Evolutionary conservation across 2,329 filamentous ascomycete species (phyloP).

Genomic region (Talaromyces albobiverticillius): DNA sequence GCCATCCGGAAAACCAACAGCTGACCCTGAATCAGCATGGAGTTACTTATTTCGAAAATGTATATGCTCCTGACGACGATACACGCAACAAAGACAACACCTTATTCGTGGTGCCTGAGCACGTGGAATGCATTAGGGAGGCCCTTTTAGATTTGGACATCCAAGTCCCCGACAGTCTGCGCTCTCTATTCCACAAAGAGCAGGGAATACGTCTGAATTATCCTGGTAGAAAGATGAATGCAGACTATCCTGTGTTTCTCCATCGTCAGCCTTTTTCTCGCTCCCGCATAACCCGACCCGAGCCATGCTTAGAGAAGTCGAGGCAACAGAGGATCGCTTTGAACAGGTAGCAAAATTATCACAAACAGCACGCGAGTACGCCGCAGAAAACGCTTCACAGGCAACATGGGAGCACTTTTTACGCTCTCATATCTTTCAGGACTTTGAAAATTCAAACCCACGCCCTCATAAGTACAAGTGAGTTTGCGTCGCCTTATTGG

Average conservation of each 20-base stretch:
- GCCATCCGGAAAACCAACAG: not conserved
- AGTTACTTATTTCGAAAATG: not conserved
- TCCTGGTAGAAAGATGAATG: not conserved
- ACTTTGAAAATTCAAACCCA: not conserved
- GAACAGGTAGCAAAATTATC: not conserved
- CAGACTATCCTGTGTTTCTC: too few species aligned
- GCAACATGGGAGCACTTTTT: not conserved
- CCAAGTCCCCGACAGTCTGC: not conserved
- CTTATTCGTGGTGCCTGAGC: not conserved
- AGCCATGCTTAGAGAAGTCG: not conserved
- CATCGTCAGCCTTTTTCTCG: not conserved
- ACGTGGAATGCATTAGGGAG: not conserved
- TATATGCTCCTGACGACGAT: not conserved
- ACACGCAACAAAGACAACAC: not conserved
- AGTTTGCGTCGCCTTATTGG: too few species aligned
- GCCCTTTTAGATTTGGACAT: not conserved
- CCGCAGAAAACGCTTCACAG: not conserved
- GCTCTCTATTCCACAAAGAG: not conserved
- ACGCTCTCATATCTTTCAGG: not conserved
- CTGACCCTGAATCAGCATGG: not conserved
- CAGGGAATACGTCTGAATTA: not conserved
- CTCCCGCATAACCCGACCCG: not conserved
- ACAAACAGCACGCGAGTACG: not conserved
- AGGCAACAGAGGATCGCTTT: not conserved
- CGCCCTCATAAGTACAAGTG: not conserved